These are phyloP conservation scores for Microsporum ferrugineum DNA, from an alignment of 2,329 filamentous ascomycete species.

Conservation along the genomic window DNA sequence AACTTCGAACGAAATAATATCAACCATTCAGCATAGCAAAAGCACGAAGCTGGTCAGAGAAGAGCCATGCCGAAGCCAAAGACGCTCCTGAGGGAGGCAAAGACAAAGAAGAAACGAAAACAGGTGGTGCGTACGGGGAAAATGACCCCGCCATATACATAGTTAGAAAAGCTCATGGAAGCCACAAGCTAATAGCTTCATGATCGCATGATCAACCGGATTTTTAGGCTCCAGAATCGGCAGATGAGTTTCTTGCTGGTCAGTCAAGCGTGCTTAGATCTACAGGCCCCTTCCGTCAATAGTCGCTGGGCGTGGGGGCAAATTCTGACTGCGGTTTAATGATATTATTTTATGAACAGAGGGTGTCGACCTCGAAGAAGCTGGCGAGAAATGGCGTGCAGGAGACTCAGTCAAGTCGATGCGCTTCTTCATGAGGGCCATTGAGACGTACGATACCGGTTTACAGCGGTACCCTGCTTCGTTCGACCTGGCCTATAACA, in stretches of 20 bases:
- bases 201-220: not conserved
- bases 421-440: slow-evolving; percentile 49
- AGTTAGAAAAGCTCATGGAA: not conserved
- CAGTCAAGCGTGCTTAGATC: slow-evolving; percentile 12
- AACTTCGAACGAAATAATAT: not conserved
- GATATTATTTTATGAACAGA: slow-evolving; percentile 26
- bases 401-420: slow-evolving; percentile 57
- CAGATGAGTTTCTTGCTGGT: slow-evolving; percentile 57
- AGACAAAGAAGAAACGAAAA: slow-evolving; percentile 32
- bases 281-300: not conserved
- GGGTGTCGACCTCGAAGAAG: slow-evolving; percentile 58
- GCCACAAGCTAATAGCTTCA: slow-evolving; percentile 5
- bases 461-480: slow-evolving; percentile 48
- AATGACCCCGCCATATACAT: not conserved
- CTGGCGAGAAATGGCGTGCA: slow-evolving; percentile 62
- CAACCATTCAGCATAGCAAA: not conserved
- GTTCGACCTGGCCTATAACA: slow-evolving; percentile 66
- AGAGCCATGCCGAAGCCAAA: slow-evolving; percentile 32
- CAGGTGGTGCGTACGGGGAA: slow-evolving; percentile 25
- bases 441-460: slow-evolving; percentile 55
- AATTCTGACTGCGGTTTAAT: not conserved
- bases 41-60: not conserved
- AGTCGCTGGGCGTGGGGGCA: not conserved
- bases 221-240: slow-evolving; percentile 41
- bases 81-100: slow-evolving; percentile 31